Evolutionary conservation across 805 yeast species (phyloP).

Genomic region (Yarrowia sp.): DNA sequence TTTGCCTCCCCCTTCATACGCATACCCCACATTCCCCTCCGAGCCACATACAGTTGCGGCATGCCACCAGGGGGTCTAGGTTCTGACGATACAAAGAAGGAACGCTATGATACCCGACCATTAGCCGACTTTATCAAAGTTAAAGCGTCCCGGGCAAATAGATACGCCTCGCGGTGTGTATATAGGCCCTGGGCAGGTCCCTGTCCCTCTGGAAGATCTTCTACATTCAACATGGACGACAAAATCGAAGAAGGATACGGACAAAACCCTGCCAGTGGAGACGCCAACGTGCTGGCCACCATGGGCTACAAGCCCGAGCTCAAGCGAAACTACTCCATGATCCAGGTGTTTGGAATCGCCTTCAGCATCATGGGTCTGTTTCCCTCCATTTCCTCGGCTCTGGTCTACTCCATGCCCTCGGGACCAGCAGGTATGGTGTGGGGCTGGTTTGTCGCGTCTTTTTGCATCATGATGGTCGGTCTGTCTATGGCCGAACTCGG

Average conservation of each 20-base stretch:
- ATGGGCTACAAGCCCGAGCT: slow-evolving; percentile 73
- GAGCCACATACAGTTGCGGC: background rate
- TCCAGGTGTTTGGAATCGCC: slow-evolving; percentile 74
- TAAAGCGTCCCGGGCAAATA: background rate
- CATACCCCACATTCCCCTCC: slow-evolving; percentile 16
- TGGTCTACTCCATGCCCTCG: slow-evolving; percentile 62
- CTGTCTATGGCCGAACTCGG: slow-evolving; percentile 69
- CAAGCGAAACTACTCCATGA: slow-evolving; percentile 63
- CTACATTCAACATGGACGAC: slow-evolving; percentile 6
- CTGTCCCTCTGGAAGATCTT: background rate
- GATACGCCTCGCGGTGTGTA: background rate
- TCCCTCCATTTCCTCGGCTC: slow-evolving; percentile 62
- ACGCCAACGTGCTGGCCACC: slow-evolving; percentile 32
- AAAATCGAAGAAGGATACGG: slow-evolving; percentile 21
- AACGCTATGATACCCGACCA: background rate
- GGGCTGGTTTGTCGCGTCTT: slow-evolving; percentile 72
- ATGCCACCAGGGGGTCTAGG: background rate
- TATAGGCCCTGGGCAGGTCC: background rate
- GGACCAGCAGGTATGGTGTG: slow-evolving; percentile 73
- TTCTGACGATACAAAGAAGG: slow-evolving; percentile 8
- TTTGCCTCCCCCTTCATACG: background rate
- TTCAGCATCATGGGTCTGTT: slow-evolving; percentile 75
- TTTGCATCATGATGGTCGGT: slow-evolving; percentile 66
- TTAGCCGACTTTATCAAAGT: background rate
- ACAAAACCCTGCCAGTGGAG: background rate